Percentiles rank a stretch among this genome's conserved stretches.
phyloP scores from a whole-genome alignment of 495 filamentous ascomycete genomes.

The Aspergillus biplanus region DNA sequence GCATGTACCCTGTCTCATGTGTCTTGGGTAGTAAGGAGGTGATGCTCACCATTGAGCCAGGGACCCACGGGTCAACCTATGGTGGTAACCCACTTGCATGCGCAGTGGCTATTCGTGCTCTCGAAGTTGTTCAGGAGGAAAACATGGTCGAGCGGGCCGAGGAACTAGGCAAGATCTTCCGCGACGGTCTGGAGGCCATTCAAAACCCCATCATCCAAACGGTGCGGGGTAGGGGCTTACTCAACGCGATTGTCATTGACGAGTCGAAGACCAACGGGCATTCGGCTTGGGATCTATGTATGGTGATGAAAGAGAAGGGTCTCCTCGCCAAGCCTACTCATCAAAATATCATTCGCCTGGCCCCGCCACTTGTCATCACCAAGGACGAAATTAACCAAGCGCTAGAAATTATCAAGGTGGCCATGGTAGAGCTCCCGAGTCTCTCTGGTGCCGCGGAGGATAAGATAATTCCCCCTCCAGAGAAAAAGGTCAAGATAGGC shows the following conservation, averaged over 20 bases:
- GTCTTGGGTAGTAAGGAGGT: slow-evolving; percentile 88
- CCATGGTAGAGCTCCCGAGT: slow-evolving; percentile 53
- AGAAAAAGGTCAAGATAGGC: slow-evolving; percentile 56
- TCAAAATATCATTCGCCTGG: slow-evolving; percentile 83
- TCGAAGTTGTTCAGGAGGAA: slow-evolving; percentile 93
- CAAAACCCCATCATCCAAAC: slow-evolving; percentile 78
- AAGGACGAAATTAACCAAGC: slow-evolving; percentile 55
- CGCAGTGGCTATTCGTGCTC: slow-evolving; percentile 92
- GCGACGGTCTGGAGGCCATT: slow-evolving; percentile 70
- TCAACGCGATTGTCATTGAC: slow-evolving; percentile 97
- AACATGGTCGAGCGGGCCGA: slow-evolving; percentile 82
- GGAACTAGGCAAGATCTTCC: slow-evolving; percentile 79
- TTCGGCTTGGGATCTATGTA: slow-evolving; percentile 95
- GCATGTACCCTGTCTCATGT: slow-evolving; percentile 97
- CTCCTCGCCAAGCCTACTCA: slow-evolving; percentile 97
- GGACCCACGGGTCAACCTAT: slow-evolving; percentile 96
- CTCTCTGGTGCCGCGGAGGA: slow-evolving; percentile 53
- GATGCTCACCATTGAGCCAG: slow-evolving; percentile 97
- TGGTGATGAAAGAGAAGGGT: slow-evolving; percentile 94
- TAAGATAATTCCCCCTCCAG: slow-evolving; percentile 48
- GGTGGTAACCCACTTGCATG: slow-evolving; percentile 97
- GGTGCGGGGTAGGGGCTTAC: slow-evolving; percentile 88
- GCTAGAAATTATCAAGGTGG: slow-evolving; percentile 52
- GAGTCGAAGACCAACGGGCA: slow-evolving; percentile 83
- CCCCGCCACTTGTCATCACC: slow-evolving; percentile 61